Evolutionary conservation across 768 basidiomycete species (phyloP).

Genomic region (Suillus bovinus): DNA sequence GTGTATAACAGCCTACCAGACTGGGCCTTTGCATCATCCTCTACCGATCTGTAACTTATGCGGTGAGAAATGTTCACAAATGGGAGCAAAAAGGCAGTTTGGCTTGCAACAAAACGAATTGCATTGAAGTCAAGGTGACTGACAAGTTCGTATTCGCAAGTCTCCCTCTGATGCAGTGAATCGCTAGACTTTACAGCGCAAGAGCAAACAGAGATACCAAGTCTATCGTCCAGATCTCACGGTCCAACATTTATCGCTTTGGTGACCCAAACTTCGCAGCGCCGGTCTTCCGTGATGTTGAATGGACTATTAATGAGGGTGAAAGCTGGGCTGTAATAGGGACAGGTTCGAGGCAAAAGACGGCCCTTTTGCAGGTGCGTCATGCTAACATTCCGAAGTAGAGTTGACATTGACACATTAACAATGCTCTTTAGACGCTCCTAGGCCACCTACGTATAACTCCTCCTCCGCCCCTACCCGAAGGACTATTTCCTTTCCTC

Average conservation of each 20-base stretch:
- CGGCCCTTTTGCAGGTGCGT: conserved; percentile 63
- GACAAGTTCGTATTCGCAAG: background rate
- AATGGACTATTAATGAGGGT: conserved; percentile 60
- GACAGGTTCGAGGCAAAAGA: conserved; percentile 62
- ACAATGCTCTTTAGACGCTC: conserved; percentile 46
- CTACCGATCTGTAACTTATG: background rate
- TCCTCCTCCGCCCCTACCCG: conserved; percentile 58
- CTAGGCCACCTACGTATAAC: conserved; percentile 70
- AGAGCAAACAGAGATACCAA: background rate
- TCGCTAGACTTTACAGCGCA: background rate
- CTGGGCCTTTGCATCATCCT: background rate
- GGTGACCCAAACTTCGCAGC: conserved; percentile 48
- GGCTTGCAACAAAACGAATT: background rate
- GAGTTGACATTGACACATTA: background rate
- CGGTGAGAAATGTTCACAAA: background rate
- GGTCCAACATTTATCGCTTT: conserved; percentile 56
- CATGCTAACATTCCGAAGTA: background rate
- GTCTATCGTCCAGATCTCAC: conserved; percentile 43
- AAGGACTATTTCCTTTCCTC: conserved; percentile 80
- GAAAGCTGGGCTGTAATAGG: conserved; percentile 80
- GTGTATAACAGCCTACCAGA: background rate
- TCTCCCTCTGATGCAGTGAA: background rate
- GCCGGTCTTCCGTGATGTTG: conserved; percentile 52
- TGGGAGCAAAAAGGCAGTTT: background rate
- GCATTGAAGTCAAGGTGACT: background rate